These are phyloP conservation scores for Penicillium sp. DNA, from an alignment of 2,329 filamentous ascomycete genomes.

Conservation along the genomic window DNA sequence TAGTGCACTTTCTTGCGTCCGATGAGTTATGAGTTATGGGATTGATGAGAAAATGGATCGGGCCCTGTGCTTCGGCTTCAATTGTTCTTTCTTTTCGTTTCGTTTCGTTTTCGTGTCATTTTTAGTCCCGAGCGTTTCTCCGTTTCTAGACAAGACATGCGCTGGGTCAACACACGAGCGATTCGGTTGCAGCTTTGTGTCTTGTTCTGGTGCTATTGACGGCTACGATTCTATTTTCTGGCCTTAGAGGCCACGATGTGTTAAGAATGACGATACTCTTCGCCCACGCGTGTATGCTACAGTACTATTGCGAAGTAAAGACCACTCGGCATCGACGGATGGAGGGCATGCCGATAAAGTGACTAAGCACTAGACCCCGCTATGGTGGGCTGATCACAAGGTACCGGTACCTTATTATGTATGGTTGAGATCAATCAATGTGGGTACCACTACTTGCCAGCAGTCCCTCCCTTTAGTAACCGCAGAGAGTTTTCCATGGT, in stretches of 20 bases:
- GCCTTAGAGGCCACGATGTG: background rate
- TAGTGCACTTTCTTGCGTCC: conserved; percentile 5
- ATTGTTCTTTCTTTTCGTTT: background rate
- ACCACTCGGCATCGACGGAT: conserved; percentile 1
- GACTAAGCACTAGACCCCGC: conserved; percentile 13
- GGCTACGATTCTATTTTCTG: background rate
- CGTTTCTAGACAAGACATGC: background rate
- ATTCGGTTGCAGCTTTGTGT: background rate
- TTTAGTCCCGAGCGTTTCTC: background rate
- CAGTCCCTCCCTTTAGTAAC: conserved; percentile 3
- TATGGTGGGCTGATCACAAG: conserved; percentile 5
- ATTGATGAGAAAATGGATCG: background rate
- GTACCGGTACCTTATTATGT: conserved; percentile 11
- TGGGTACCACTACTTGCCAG: background rate
- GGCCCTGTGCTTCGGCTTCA: background rate
- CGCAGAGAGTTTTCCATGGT: conserved; percentile 16
- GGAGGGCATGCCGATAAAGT: conserved; percentile 9
- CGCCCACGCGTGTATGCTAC: background rate
- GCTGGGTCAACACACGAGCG: background rate
- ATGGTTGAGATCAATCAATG: background rate
- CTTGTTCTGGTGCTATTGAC: background rate
- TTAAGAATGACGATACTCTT: background rate
- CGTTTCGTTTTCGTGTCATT: background rate
- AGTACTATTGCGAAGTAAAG: background rate
- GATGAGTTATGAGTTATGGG: conserved; percentile 14